phyloP scores from a whole-genome alignment of 2,329 filamentous ascomycete genomes.

The Fusarium compactum region DNA sequence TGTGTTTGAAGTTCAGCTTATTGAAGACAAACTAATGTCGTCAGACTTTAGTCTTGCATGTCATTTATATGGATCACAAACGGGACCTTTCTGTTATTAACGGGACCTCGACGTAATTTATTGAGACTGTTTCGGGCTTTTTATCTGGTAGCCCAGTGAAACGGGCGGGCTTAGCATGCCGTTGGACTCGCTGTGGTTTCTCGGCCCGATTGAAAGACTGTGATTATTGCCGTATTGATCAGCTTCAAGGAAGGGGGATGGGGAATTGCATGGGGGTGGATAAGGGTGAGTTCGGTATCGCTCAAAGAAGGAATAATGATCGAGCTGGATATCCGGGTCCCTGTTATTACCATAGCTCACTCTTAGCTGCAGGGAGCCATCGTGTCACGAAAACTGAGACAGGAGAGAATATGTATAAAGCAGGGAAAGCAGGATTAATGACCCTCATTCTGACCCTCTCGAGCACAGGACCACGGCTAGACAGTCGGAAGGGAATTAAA shows the following conservation, averaged over 20 bases:
- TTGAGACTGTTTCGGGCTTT: neutral
- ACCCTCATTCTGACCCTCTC: neutral
- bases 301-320: conserved; percentile 1
- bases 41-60: neutral
- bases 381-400: too few relatives aligned
- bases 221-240: conserved; percentile 1
- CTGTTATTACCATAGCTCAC: neutral
- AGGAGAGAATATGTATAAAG: too few relatives aligned
- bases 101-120: neutral
- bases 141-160: neutral
- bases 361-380: neutral
- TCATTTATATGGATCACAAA: neutral
- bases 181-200: neutral
- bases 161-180: neutral
- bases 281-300: neutral
- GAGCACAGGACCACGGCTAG: neutral
- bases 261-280: neutral
- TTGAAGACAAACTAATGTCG: neutral
- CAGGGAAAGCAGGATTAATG: neutral
- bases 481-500: neutral
- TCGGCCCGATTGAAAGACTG: neutral
- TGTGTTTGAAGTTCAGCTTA: neutral
- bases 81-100: too few relatives aligned
- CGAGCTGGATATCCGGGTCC: neutral
- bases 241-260: conserved; percentile 1